Base-by-base conservation (phyloP, 176 grass and related monocot species). In the Themeda triandra region DNA sequence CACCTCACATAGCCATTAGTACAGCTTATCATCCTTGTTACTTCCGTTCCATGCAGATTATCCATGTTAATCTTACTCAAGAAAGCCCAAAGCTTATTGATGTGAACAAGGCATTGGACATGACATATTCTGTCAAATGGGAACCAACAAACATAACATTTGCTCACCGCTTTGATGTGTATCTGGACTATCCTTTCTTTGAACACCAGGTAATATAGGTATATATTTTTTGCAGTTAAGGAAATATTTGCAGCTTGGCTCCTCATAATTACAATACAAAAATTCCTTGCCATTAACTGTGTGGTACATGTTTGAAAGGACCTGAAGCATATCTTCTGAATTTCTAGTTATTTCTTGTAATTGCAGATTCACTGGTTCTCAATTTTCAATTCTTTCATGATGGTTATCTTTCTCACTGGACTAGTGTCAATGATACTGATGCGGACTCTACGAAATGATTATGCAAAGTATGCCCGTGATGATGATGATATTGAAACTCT, bases 311-410 rank as follows among this genome's bases (percentile, higher is more conserved):
- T 67, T 63, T 74, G 46, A 46, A 65, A 27, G 6, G 17, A 29
- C 5, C 24, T 58, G 18, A 60, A 53, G 6, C 36, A 71, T 66
- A 23, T 27, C 59, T 73, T 71, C 14, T 54, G 21, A 6, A 76
- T 65, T 76, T 76, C 28, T 76, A 58, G 8, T 77, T 25, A 21
- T 80, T 84, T 81, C 31, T 86, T 56, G 17, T 62, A 30, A 82
- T 17, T 70, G 66, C 87, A 98, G 95, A 98, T 98, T 71, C 95
- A 98, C 75, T 98, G 95, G 95, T 95, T 98, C 76, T 98, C 95
- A 67, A 94, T 98, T 83, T 98, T 98, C 87, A 98, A 98, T 87
- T 98, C 95, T 90, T 93, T 98, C 83, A 98, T 98, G 95, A 98
- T 98, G 95, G 92, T 98, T 85, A 98, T 98, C 73, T 98, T 98